Evolutionary conservation across 805 yeast species (phyloP).

Genomic region (Yarrowia divulgata): DNA sequence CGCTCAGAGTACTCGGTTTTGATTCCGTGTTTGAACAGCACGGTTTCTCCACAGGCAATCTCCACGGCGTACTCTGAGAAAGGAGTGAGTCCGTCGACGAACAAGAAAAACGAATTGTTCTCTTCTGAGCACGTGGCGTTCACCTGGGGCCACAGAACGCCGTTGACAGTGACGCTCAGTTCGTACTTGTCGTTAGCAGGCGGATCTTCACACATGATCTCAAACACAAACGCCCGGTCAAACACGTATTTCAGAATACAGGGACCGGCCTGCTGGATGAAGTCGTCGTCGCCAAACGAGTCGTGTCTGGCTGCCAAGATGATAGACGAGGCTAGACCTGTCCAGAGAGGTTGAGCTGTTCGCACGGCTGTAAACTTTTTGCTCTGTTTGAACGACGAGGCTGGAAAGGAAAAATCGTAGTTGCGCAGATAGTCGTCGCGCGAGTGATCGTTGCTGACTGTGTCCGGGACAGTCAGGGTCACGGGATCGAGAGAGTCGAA

Average conservation of each 20-base stretch:
- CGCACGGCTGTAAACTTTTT: conserved; percentile 46
- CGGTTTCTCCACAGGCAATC: conserved; percentile 50
- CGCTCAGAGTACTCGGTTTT: conserved; percentile 65
- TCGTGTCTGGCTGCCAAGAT: conserved; percentile 50
- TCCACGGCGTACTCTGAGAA: conserved; percentile 68
- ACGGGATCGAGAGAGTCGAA: conserved; percentile 36
- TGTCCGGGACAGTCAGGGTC: conserved; percentile 37
- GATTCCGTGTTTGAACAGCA: conserved; percentile 42
- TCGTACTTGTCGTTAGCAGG: conserved; percentile 52
- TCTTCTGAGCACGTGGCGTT: conserved; percentile 51
- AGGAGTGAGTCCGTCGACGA: conserved; percentile 71
- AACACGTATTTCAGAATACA: conserved; percentile 48
- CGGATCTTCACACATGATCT: conserved; percentile 40
- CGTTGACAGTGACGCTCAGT: conserved; percentile 59
- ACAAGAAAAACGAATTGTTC: conserved; percentile 48
- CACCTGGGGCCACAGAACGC: conserved; percentile 73
- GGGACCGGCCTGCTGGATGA: conserved; percentile 44
- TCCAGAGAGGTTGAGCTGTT: conserved; percentile 51
- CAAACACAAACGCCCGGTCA: conserved; percentile 47
- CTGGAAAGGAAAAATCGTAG: conserved; percentile 42
- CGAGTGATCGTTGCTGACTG: neutral
- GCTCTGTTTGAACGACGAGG: conserved; percentile 46
- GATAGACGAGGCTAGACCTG: conserved; percentile 49
- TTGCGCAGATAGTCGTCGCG: conserved; percentile 39
- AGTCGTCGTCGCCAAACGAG: conserved; percentile 20